A percentile compares a stretch with the other conserved stretches of the same genome.
phyloP scores from a whole-genome alignment of 1,284 basidiomycete species.

The Volvariella surrecta region DNA sequence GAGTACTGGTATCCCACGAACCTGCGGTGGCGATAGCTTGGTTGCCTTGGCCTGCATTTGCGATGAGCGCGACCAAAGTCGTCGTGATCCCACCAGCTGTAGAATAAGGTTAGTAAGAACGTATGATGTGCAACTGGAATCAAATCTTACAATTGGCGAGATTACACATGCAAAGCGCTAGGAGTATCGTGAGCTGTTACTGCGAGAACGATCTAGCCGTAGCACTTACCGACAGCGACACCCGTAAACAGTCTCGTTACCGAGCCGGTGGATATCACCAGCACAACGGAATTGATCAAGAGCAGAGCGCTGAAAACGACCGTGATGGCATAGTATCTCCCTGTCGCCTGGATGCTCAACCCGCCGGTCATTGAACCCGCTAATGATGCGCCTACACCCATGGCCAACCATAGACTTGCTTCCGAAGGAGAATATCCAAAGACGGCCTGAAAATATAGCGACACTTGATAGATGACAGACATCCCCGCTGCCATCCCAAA shows the following conservation, averaged over 20 bases:
- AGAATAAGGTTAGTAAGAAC: conserved; percentile 2
- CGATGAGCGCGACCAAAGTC: conserved; percentile 49
- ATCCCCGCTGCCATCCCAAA: conserved; percentile 39
- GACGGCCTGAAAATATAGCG: conserved; percentile 53
- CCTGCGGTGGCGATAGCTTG: conserved; percentile 60
- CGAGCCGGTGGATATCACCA: conserved; percentile 32
- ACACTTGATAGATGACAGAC: conserved; percentile 41
- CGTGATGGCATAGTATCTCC: conserved; percentile 47
- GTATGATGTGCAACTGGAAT: background rate
- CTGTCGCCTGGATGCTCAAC: conserved; percentile 47
- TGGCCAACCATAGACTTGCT: conserved; percentile 42
- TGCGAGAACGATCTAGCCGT: background rate
- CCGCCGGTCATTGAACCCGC: conserved; percentile 44
- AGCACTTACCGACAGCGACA: conserved; percentile 31
- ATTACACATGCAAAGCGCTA: conserved; percentile 33
- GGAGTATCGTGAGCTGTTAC: background rate
- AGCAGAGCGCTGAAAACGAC: conserved; percentile 30
- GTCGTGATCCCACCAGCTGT: conserved; percentile 45
- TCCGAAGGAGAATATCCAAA: conserved; percentile 33
- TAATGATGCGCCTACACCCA: conserved; percentile 34
- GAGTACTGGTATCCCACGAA: conserved; percentile 14
- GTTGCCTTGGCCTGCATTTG: conserved; percentile 50
- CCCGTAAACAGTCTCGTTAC: conserved; percentile 23
- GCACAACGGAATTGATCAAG: conserved; percentile 28
- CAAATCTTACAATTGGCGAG: conserved; percentile 35